Evolutionary conservation across 1,284 basidiomycete genomes (phyloP).

Genomic region (Ceratobasidium sp.): DNA sequence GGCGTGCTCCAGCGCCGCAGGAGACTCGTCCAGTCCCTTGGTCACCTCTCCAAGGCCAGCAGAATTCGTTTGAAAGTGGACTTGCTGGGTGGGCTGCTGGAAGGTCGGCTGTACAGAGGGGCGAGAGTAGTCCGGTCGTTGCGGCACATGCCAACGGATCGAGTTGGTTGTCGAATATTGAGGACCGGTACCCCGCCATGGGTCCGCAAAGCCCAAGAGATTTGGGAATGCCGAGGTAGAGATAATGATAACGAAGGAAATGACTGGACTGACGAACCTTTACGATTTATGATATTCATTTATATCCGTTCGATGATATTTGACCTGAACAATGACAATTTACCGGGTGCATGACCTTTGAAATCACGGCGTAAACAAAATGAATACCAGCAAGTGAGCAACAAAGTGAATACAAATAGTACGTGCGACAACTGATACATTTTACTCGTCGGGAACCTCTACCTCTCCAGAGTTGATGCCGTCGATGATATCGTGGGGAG

Average conservation of each 20-base stretch:
- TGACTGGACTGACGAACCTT: slow-evolving; percentile 12
- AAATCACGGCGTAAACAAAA: slow-evolving; percentile 18
- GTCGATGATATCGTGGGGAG: slow-evolving; percentile 96
- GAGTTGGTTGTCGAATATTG: slow-evolving; percentile 26
- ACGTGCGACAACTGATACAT: slow-evolving; percentile 28
- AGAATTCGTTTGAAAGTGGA: slow-evolving; percentile 19
- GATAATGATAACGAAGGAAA: neutral
- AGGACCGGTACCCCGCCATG: slow-evolving; percentile 26
- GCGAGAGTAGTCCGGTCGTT: neutral
- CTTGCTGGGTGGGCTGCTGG: slow-evolving; percentile 24
- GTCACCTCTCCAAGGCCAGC: slow-evolving; percentile 4
- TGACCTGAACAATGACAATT: neutral
- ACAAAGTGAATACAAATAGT: slow-evolving; percentile 38
- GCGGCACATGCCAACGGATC: neutral
- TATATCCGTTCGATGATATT: too few relatives aligned
- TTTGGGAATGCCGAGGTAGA: slow-evolving; percentile 1
- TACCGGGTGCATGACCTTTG: neutral
- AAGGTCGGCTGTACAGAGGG: neutral
- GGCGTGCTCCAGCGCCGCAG: neutral
- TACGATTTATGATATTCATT: slow-evolving; percentile 11
- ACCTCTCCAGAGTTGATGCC: slow-evolving; percentile 95
- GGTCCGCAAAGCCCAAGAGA: neutral
- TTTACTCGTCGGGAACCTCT: slow-evolving; percentile 94
- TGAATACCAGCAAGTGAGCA: slow-evolving; percentile 41
- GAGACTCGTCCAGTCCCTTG: slow-evolving; percentile 12